These are phyloP conservation scores for Cinnamomum chago DNA, from an alignment of 164 flowering plant species.

Conservation along the genomic window DNA sequence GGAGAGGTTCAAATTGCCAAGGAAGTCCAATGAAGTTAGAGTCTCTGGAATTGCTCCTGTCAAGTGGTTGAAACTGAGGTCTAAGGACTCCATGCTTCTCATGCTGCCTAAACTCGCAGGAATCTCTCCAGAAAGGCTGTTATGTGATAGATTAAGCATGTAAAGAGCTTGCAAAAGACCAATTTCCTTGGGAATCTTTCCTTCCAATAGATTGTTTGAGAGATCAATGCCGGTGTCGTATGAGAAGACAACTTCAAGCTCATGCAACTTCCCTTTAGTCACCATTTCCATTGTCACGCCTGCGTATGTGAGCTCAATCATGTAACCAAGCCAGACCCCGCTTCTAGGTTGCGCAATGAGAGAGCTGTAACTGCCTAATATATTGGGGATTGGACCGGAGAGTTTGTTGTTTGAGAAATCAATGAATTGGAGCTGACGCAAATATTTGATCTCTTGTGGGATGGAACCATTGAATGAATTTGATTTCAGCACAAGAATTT, in stretches of 20 bases:
- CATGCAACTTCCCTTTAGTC: constrained; percentile 7
- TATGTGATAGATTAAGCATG: constrained; percentile 20
- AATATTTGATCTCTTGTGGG: neutral
- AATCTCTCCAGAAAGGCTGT: constrained; percentile 10
- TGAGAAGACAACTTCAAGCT: neutral
- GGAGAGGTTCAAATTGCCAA: constrained; percentile 7
- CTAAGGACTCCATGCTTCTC: neutral
- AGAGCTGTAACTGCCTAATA: neutral
- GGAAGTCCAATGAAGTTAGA: constrained; percentile 12
- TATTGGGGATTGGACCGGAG: constrained; percentile 12
- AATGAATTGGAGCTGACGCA: constrained; percentile 9
- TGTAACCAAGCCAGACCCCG: neutral
- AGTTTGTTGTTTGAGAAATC: constrained; percentile 17
- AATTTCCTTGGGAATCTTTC: constrained; percentile 14
- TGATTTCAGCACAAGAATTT: neutral
- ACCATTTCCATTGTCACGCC: constrained; percentile 11
- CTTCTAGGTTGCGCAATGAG: neutral
- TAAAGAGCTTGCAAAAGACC: constrained; percentile 11
- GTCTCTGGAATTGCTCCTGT: neutral
- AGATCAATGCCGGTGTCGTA: constrained; percentile 20
- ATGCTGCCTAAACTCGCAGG: constrained; percentile 5
- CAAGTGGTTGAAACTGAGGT: neutral
- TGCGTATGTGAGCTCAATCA: neutral
- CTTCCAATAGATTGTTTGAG: constrained; percentile 12
- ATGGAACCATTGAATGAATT: neutral